Conservation (phyloP, 768 basidiomycete genomes). For the Tephrocybe rancida region DNA sequence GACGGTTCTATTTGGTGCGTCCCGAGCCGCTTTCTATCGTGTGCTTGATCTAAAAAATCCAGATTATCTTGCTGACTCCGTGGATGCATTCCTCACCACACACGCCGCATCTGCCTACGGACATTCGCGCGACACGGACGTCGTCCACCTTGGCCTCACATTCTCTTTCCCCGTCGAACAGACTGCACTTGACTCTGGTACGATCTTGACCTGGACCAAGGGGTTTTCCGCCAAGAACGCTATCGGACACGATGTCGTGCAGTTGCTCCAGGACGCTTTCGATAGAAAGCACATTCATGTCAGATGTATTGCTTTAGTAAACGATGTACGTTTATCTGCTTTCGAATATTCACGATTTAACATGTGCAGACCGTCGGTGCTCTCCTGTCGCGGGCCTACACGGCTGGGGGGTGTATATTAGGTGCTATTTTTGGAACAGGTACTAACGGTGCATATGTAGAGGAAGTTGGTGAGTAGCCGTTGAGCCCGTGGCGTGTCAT, state of each 20-base stretch:
- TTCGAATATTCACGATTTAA: not conserved
- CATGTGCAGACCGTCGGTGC: conserved; percentile 87
- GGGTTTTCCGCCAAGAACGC: conserved; percentile 94
- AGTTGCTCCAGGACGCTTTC: conserved; percentile 89
- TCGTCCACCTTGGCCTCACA: conserved; percentile 79
- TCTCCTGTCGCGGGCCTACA: conserved; percentile 89
- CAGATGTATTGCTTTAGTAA: conserved; percentile 88
- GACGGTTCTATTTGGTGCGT: conserved; percentile 76
- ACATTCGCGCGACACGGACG: conserved; percentile 27
- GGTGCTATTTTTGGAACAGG: conserved; percentile 97
- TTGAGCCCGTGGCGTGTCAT: not conserved
- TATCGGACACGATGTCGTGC: conserved; percentile 85
- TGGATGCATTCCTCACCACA: conserved; percentile 89
- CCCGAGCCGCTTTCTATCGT: not conserved
- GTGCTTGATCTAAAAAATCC: conserved; percentile 11
- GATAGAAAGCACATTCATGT: conserved; percentile 92
- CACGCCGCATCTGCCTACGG: conserved; percentile 49
- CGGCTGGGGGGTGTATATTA: conserved; percentile 86
- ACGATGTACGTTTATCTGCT: conserved; percentile 59
- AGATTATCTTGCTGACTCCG: conserved; percentile 98
- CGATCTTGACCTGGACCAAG: conserved; percentile 94
- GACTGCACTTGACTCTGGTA: conserved; percentile 87
- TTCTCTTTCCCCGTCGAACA: conserved; percentile 99
- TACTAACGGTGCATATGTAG: conserved; percentile 97
- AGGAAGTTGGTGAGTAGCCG: conserved; percentile 59